phyloP scores from a whole-genome alignment of 2,329 filamentous ascomycete genomes.

The Cyanodermella asteris region DNA sequence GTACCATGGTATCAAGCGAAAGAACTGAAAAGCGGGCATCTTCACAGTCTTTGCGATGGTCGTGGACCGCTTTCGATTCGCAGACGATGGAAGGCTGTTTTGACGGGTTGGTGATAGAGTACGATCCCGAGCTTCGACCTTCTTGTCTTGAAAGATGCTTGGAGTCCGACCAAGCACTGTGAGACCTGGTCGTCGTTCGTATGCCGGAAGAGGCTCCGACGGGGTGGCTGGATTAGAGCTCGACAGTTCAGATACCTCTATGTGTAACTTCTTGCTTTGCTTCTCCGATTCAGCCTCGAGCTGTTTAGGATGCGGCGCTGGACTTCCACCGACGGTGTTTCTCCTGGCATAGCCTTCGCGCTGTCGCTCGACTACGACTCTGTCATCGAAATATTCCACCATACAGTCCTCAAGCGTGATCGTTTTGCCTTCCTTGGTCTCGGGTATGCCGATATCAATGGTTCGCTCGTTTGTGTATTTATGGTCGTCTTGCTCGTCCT shows the following conservation, averaged over 20 bases:
- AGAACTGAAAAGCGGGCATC: slow-evolving; percentile 96
- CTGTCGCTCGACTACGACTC: slow-evolving; percentile 70
- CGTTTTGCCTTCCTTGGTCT: slow-evolving; percentile 40
- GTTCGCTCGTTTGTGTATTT: slow-evolving; percentile 84
- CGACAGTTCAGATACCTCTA: slow-evolving; percentile 6
- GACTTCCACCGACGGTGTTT: slow-evolving; percentile 34
- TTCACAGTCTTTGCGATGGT: slow-evolving; percentile 56
- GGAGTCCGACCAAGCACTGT: slow-evolving; percentile 16
- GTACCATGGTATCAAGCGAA: slow-evolving; percentile 84
- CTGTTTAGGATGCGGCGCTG: too few species aligned
- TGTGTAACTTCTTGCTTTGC: too few species aligned
- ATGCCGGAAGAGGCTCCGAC: slow-evolving; percentile 8
- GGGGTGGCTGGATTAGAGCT: slow-evolving; percentile 8
- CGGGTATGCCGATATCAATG: slow-evolving; percentile 74
- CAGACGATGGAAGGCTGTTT: too few species aligned
- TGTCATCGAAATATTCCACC: slow-evolving; percentile 86
- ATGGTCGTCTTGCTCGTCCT: slow-evolving; percentile 67
- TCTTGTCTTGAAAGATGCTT: slow-evolving; percentile 38
- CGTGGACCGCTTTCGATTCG: slow-evolving; percentile 13
- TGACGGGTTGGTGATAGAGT: too few species aligned
- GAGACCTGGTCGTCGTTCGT: slow-evolving; percentile 7
- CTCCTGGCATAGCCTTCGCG: slow-evolving; percentile 32
- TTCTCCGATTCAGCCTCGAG: too few species aligned
- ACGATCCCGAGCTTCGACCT: slow-evolving; percentile 15
- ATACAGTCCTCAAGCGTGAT: slow-evolving; percentile 78